Evolutionary conservation across 2,329 filamentous ascomycete species (phyloP), one percentile per base, ranked within the genome.

Genomic region (Stemphylium lycopersici): DNA sequence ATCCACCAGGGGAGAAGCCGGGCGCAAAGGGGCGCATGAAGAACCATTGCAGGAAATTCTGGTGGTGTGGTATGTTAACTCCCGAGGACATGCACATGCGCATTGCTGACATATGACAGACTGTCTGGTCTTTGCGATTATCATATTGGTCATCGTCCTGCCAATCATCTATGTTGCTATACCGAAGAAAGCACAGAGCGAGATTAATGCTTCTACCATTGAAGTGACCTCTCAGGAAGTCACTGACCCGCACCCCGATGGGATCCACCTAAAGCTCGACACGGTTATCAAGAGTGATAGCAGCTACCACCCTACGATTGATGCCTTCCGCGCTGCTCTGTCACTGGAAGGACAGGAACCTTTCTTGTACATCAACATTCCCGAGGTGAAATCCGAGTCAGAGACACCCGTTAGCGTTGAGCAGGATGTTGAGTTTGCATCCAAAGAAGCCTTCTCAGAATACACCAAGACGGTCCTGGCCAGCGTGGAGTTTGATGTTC

Each of bases 81-180:
- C 11, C 22, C 18, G 31, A 20, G 36, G 5, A 24, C 13, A 1
- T 41, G 16, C 7, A 22, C 4, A 13, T 22, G 13, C 22, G 11
- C 18, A 12, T 12, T 8, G 37, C 55, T 63, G 29, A 66, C 43
- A 6, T 32, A 18, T 36, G 10, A 22, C 37, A 74, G 71, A 75
- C 48, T 63, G 87, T 54, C 75, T 88, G 53, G 68, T 78, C 13
- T 69, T 85, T 46, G 67, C 81, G 52, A 61, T 79, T 56, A 72
- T 85, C 39, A 70, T 82, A 38, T 77, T 85, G 31, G 72, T 89
- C 12, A 76, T 86, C 33, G 80, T 89, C 15, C 78, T 83, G 34
- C 76, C 86, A 34, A 72, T 88, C 34, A 77, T 86, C 41, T 87
- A 81, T 63, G 84, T 87, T 46, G 84, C 71, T 3, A 84, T 86